phyloP scores from a whole-genome alignment of 2,329 filamentous ascomycete species.

The Exophiala aquamarina region DNA sequence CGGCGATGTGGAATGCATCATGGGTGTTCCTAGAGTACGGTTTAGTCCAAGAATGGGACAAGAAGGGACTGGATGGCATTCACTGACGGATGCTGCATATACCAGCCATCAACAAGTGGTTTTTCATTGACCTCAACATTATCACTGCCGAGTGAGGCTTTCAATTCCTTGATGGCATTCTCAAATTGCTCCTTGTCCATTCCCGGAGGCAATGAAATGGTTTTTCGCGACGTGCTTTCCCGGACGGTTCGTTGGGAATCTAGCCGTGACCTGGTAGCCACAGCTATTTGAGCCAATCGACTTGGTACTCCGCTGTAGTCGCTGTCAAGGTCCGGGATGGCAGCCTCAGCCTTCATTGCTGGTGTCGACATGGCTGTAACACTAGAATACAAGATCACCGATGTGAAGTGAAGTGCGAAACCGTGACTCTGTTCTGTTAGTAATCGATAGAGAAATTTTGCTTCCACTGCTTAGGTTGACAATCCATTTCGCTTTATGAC shows the following conservation, averaged over 20 bases:
- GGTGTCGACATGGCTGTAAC: slow-evolving; percentile 16
- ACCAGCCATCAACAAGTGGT: slow-evolving; percentile 35
- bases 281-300: slow-evolving; percentile 21
- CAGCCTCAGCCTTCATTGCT: slow-evolving; percentile 4
- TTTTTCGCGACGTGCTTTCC: slow-evolving; percentile 15
- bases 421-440: too few relatives aligned
- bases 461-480: too few relatives aligned
- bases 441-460: too few relatives aligned
- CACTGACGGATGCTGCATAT: slow-evolving; percentile 38
- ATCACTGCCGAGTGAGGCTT: slow-evolving; percentile 15
- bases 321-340: slow-evolving; percentile 16
- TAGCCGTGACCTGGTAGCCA: slow-evolving; percentile 21
- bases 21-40: slow-evolving; percentile 37
- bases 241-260: slow-evolving; percentile 26
- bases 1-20: slow-evolving; percentile 44
- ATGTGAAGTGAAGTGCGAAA: too few relatives aligned
- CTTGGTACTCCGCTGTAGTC: slow-evolving; percentile 20
- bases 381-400: too few relatives aligned
- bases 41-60: not conserved
- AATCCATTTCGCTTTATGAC: too few relatives aligned
- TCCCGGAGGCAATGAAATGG: slow-evolving; percentile 22
- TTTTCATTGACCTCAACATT: slow-evolving; percentile 27
- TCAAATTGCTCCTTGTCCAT: slow-evolving; percentile 20
- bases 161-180: slow-evolving; percentile 23
- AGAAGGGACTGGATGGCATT: not conserved